Evolutionary conservation across 176 grass and related monocot species (phyloP).

Genomic region (Oryza coarctata): DNA sequence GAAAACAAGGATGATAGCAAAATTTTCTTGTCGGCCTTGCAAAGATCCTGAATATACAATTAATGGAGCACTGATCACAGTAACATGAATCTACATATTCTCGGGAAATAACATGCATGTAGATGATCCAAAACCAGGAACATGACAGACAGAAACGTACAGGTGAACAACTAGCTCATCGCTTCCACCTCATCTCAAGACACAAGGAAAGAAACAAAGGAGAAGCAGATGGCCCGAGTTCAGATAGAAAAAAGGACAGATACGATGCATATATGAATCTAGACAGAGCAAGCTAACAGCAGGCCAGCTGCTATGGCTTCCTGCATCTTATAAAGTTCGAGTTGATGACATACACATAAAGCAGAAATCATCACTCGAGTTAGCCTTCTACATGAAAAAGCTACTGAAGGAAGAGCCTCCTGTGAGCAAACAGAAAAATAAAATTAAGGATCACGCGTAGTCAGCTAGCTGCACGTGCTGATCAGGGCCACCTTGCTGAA

Average conservation of each 20-base stretch:
- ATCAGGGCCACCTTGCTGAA: no score
- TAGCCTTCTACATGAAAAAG: not conserved
- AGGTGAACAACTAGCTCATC: slow-evolving; percentile 4
- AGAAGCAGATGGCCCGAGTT: slow-evolving; percentile 15
- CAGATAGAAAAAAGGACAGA: slow-evolving; percentile 3
- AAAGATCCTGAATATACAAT: not conserved
- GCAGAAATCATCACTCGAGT: not conserved
- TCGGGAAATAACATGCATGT: slow-evolving; percentile 2
- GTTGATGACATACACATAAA: not conserved
- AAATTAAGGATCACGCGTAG: no score
- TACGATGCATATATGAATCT: not conserved
- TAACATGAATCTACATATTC: not conserved
- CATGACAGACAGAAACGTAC: slow-evolving; percentile 28
- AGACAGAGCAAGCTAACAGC: not conserved
- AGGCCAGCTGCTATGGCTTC: not conserved
- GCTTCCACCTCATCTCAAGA: not conserved
- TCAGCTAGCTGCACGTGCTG: no score
- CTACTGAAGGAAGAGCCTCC: not conserved
- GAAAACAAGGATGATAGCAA: not conserved
- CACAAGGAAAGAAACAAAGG: slow-evolving; percentile 35
- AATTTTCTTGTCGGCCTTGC: not conserved
- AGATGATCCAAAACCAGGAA: slow-evolving; percentile 33
- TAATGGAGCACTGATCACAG: not conserved
- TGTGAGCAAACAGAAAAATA: not conserved
- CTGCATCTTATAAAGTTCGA: not conserved